Evolutionary conservation across 805 yeast species (phyloP), one percentile per base, ranked within the genome.

Genomic region (Suhomyces pyralidae): DNA sequence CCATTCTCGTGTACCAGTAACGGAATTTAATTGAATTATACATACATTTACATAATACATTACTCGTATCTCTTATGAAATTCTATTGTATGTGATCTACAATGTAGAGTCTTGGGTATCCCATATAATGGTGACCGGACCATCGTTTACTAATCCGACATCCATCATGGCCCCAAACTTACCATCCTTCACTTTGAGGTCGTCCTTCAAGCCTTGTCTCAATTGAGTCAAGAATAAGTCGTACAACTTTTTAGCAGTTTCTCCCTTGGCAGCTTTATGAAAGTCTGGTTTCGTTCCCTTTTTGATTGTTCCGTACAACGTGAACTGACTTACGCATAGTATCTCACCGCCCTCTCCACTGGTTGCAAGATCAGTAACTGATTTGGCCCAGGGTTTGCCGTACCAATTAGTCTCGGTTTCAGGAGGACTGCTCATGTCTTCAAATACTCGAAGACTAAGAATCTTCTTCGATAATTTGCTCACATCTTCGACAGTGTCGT

Each of bases 151-250:
- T 55, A 93, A 69, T 1, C 80, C 80, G 14, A 96, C 97, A 57
- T 90, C 96, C 99, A 94, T 94, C 97, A 93, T 89, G 9, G 93
- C 98, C 0, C 98, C 99, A 66, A 94, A 94, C 51, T 82, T 76
- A 2, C 99, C 99, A 61, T 92, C 97, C 57, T 85, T 79, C 3
- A 91, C 96, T 46, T 81, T 82, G 30, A 24, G 30, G 0, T 77
- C 83, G 0, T 75, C 79, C 0, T 88, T 88, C 52, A 90, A 55
- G n/a, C 80, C 81, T 1, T 59, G 62, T 54, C 75, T 68, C 53
- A 89, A 68, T 20, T 73, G 63, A 2, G 51, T 47, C 51, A 88
- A 66, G 54, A 90, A 86, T 46, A 66, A 62, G 8, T 83, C 77
- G 74, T 84, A 86, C 49, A 82, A 65, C 40, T 64, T 76, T 7